These are phyloP conservation scores for Fraxinus baroniana DNA, from an alignment of 305 asterid species.

Conservation along the genomic window DNA sequence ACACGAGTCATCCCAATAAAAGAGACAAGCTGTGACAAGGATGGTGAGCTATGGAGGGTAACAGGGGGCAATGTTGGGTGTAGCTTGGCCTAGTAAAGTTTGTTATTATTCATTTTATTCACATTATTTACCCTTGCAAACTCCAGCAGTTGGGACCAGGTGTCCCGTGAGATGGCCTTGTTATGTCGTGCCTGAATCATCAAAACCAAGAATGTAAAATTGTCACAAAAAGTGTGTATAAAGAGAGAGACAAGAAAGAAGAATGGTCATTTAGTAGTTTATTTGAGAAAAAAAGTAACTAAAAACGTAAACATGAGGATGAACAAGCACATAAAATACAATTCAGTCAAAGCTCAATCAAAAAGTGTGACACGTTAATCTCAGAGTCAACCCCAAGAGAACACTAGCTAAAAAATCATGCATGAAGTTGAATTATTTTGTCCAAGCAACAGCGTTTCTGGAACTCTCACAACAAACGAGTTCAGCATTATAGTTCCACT, in stretches of 20 bases:
- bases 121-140: conserved; percentile 73
- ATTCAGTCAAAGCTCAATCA: background rate
- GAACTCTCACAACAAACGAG: background rate
- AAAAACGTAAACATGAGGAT: background rate
- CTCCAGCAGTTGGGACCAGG: conserved; percentile 97
- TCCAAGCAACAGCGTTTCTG: background rate
- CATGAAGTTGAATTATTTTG: background rate
- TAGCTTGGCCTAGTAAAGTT: background rate
- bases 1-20: background rate
- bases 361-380: background rate
- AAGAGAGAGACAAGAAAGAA: background rate
- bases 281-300: background rate
- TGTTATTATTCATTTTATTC: background rate
- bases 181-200: conserved; percentile 82
- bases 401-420: background rate
- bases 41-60: background rate
- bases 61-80: background rate
- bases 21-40: background rate
- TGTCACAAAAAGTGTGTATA: conserved; percentile 7
- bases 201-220: conserved; percentile 7
- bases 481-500: background rate
- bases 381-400: background rate
- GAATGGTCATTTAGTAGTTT: background rate
- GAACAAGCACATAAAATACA: background rate
- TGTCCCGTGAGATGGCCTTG: conserved; percentile 98